phyloP scores from a whole-genome alignment of 768 basidiomycete species.

The Clitopilus passeckerianus region DNA sequence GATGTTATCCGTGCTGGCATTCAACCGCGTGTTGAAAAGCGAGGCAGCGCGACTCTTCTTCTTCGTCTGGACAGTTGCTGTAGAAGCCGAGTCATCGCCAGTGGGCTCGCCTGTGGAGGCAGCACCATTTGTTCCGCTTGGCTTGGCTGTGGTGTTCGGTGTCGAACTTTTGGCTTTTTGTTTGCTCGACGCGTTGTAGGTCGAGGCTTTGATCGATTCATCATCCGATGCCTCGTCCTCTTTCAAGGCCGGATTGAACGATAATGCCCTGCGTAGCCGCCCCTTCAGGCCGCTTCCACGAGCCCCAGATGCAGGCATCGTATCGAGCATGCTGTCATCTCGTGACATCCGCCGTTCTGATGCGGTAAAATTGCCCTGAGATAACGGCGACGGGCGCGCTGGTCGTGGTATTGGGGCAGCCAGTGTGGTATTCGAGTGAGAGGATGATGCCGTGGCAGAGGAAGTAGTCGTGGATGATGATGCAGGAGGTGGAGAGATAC shows the following conservation, averaged over 20 bases:
- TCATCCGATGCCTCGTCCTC: constrained; percentile 50
- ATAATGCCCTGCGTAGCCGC: constrained; percentile 68
- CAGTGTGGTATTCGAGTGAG: constrained; percentile 23
- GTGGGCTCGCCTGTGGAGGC: constrained; percentile 9
- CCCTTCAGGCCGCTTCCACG: constrained; percentile 74
- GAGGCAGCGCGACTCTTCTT: constrained; percentile 69
- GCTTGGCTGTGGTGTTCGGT: constrained; percentile 19
- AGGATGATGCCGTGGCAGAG: constrained; percentile 24
- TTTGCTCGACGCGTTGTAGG: constrained; percentile 22
- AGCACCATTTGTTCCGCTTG: constrained; percentile 6
- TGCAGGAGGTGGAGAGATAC: constrained; percentile 23
- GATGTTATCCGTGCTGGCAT: constrained; percentile 91
- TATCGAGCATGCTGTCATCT: constrained; percentile 61
- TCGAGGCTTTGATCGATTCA: constrained; percentile 33
- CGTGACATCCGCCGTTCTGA: constrained; percentile 74
- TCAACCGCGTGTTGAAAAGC: constrained; percentile 85
- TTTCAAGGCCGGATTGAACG: constrained; percentile 58
- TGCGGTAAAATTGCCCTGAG: constrained; percentile 58
- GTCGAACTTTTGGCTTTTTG: constrained; percentile 24
- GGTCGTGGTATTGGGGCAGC: constrained; percentile 30
- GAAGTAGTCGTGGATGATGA: constrained; percentile 29
- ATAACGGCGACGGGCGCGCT: constrained; percentile 61
- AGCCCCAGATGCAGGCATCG: constrained; percentile 27
- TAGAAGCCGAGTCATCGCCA: constrained; percentile 34
- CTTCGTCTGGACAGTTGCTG: constrained; percentile 50